Evolutionary conservation across 192 early-diverging fungal genomes (phyloP).

Genomic region (Coemansia asiatica): DNA sequence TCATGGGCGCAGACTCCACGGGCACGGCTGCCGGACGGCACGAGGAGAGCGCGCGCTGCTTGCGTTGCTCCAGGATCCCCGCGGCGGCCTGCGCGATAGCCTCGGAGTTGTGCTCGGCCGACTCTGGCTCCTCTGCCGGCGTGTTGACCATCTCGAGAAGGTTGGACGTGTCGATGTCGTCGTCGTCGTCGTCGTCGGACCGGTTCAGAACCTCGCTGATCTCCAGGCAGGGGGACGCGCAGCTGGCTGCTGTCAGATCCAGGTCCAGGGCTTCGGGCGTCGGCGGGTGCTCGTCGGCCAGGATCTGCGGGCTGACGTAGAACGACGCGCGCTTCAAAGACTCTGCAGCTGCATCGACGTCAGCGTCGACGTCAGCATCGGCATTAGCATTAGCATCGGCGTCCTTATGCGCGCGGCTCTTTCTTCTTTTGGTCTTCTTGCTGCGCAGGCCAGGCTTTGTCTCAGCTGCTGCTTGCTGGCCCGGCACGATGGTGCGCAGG

Average conservation of each 20-base stretch:
- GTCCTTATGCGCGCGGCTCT: background rate
- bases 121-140: conserved; percentile 34
- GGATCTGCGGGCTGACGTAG: conserved; percentile 45
- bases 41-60: background rate
- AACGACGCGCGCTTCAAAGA: conserved; percentile 44
- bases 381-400: background rate
- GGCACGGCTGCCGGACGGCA: conserved; percentile 42
- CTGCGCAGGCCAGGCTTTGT: background rate
- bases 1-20: conserved; percentile 9
- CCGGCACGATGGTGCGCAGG: conserved; percentile 30
- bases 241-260: conserved; percentile 13
- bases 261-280: conserved; percentile 53
- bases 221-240: conserved; percentile 32
- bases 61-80: conserved; percentile 41
- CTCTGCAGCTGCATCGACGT: conserved; percentile 16
- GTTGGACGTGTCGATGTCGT: conserved; percentile 48
- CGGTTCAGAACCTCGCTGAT: conserved; percentile 55
- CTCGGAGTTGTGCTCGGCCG: conserved; percentile 32
- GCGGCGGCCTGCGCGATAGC: conserved; percentile 38
- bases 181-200: conserved; percentile 51
- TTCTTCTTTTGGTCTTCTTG: conserved; percentile 11
- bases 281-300: conserved; percentile 41
- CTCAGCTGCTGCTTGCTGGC: background rate
- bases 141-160: conserved; percentile 59
- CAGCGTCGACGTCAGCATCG: conserved; percentile 1